These are phyloP conservation scores for Ascosphaera aggregata DNA, from an alignment of 2,329 filamentous ascomycete genomes.

Conservation along the genomic window DNA sequence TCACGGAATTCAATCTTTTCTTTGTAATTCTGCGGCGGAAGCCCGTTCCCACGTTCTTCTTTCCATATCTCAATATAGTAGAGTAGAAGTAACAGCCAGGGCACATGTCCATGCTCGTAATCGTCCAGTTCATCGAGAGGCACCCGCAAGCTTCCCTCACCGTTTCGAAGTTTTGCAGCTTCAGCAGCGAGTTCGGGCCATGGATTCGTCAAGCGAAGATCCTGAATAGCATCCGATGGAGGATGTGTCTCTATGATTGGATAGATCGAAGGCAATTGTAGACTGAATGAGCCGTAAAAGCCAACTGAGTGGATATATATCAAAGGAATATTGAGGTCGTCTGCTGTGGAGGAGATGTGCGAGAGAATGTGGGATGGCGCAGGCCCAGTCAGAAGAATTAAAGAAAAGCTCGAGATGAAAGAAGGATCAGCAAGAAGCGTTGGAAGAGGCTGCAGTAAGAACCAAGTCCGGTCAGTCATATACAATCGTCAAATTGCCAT, in stretches of 20 bases:
- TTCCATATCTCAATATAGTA: constrained; percentile 72
- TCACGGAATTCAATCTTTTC: constrained; percentile 71
- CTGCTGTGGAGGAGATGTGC: constrained; percentile 26
- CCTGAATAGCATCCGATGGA: constrained; percentile 60
- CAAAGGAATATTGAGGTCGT: constrained; percentile 41
- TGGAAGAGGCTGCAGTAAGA: constrained; percentile 13
- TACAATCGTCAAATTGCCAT: background rate
- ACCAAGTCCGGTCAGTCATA: constrained; percentile 1
- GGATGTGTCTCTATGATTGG: constrained; percentile 93
- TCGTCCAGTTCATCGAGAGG: constrained; percentile 46
- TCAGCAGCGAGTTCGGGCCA: constrained; percentile 64
- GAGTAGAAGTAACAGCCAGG: constrained; percentile 62
- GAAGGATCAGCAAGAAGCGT: constrained; percentile 16
- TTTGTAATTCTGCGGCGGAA: constrained; percentile 48
- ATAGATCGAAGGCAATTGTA: constrained; percentile 54
- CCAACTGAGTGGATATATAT: constrained; percentile 74
- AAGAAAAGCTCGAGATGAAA: constrained; percentile 27
- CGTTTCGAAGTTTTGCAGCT: constrained; percentile 28
- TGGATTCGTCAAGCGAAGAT: constrained; percentile 61
- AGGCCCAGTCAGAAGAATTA: constrained; percentile 38
- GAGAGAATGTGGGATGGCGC: constrained; percentile 28
- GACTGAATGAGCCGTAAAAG: constrained; percentile 76
- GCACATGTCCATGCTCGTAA: constrained; percentile 77
- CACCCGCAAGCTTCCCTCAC: constrained; percentile 8
- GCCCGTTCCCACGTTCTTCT: constrained; percentile 35